Base-by-base conservation (phyloP, 2,329 filamentous ascomycete genomes). In the Nannizzia gypsea region DNA sequence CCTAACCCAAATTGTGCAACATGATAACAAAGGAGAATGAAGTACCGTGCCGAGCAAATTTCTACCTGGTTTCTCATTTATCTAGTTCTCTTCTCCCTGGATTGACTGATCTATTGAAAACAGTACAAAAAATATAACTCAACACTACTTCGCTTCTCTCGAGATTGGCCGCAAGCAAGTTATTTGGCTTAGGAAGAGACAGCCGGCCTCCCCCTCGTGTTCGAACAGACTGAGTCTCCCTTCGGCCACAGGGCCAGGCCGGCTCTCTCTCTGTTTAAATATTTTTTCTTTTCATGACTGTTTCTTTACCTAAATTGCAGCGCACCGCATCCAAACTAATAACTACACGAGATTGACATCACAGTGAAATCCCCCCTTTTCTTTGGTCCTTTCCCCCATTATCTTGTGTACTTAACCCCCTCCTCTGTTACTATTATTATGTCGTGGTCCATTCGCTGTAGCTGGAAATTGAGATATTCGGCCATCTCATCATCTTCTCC, bases 111-210 rank as follows among this genome's bases (percentile, higher is more conserved):
- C 13, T 13, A 26, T 40, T n/a, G 13, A 56, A 56, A 56, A 38
- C 54, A 54, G 50, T 54, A 26, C 31, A 54, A 54, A n/a, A n/a
- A n/a, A n/a, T n/a, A 54, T 20, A 54, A 54, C 50, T 54, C 50
- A 54, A 54, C 34, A 26, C 20, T 46, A 58, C 56, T 59, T 40
- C 34, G 46, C n/a, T 69, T 70, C 72, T 67, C 62, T 68, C 68
- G 75, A 78, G 76, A 75, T 73, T 76, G 76, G 77, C 74, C 74
- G 71, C 71, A 69, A 55, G 50, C 50, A 54, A 17, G 31, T 54
- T 59, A 65, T 75, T 70, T 69, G 72, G 74, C 75, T 74, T 73
- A 68, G 64, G 68, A 65, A 38, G 34, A 57, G 28, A 57, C 31
- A 44, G 55, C 40, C 38, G 59, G 31, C 22, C 26, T 58, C 40